Conservation (phyloP, 2,329 filamentous ascomycete genomes). For the Fusarium keratoplasticum region DNA sequence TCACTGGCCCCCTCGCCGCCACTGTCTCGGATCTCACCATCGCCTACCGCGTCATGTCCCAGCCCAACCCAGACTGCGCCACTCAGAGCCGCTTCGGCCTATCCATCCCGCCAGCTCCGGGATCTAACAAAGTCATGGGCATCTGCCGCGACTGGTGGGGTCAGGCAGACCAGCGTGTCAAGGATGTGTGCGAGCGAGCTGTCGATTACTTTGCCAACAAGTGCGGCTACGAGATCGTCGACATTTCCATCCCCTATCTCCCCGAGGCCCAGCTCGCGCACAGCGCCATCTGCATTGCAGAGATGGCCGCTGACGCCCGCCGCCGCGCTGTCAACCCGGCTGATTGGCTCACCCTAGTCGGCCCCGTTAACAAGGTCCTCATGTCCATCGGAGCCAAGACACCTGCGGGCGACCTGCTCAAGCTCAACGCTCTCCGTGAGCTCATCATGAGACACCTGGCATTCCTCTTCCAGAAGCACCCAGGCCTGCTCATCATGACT, state of each 20-base stretch:
- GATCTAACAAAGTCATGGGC: slow-evolving; percentile 73
- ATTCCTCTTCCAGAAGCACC: slow-evolving; percentile 75
- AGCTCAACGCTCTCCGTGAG: slow-evolving; percentile 78
- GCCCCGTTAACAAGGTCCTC: slow-evolving; percentile 76
- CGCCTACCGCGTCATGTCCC: slow-evolving; percentile 84
- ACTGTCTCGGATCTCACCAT: slow-evolving; percentile 82
- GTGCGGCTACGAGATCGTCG: slow-evolving; percentile 61
- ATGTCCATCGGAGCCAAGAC: slow-evolving; percentile 74
- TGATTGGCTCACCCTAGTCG: slow-evolving; percentile 67
- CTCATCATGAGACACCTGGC: slow-evolving; percentile 84
- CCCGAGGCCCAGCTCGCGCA: slow-evolving; percentile 81
- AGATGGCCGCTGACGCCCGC: slow-evolving; percentile 67
- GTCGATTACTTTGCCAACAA: slow-evolving; percentile 68
- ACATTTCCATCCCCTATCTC: slow-evolving; percentile 75
- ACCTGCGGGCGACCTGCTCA: slow-evolving; percentile 75
- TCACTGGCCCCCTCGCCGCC: slow-evolving; percentile 80
- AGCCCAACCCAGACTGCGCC: slow-evolving; percentile 73
- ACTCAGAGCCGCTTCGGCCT: slow-evolving; percentile 73
- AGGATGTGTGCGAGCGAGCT: slow-evolving; percentile 69
- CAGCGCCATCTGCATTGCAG: slow-evolving; percentile 79
- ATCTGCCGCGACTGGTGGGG: slow-evolving; percentile 68
- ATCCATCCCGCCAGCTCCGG: slow-evolving; percentile 58
- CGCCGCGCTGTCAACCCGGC: slow-evolving; percentile 56
- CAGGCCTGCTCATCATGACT: slow-evolving; percentile 81
- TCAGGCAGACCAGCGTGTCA: slow-evolving; percentile 70